Evolutionary conservation across 2,329 filamentous ascomycete species (phyloP).

Genomic region (Verticillium nonalfalfae): DNA sequence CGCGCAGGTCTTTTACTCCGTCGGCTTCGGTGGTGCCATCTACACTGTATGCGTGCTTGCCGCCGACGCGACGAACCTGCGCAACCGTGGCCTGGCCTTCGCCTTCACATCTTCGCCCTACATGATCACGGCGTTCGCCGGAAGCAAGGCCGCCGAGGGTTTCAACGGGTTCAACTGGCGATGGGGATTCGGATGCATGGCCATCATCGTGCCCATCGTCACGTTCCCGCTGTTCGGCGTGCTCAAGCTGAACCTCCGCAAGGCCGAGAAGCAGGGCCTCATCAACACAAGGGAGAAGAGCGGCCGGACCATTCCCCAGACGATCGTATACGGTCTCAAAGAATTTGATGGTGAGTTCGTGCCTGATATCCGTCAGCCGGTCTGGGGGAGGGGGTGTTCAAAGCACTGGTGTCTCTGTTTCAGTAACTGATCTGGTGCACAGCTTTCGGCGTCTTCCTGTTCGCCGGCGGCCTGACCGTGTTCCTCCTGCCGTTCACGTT

Average conservation of each 20-base stretch:
- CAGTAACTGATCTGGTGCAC: neutral
- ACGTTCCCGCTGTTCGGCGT: conserved; percentile 26
- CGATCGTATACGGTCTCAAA: conserved; percentile 6
- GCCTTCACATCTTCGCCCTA: conserved; percentile 34
- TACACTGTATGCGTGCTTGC: conserved; percentile 35
- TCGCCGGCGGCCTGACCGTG: conserved; percentile 48
- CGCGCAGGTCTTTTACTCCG: conserved; percentile 57
- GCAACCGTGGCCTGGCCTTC: conserved; percentile 35
- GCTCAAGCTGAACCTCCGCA: conserved; percentile 31
- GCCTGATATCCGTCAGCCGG: no score
- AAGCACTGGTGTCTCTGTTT: no score
- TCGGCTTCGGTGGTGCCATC: conserved; percentile 40
- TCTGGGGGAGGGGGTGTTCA: no score
- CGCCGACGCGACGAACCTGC: conserved; percentile 35
- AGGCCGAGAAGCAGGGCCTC: conserved; percentile 40
- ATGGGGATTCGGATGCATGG: conserved; percentile 54
- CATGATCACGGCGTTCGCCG: conserved; percentile 37
- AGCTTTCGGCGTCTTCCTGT: conserved; percentile 48
- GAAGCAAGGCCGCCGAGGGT: conserved; percentile 30
- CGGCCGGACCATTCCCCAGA: conserved; percentile 6
- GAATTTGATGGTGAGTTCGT: conserved; percentile 12
- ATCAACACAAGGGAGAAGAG: conserved; percentile 8
- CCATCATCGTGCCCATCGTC: conserved; percentile 51
- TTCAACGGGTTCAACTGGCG: conserved; percentile 31
- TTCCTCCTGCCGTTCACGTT: conserved; percentile 63